Percentiles rank a stretch among this genome's conserved stretches.
phyloP scores from a whole-genome alignment of 1,139 yeast genomes.

The Kodamaea plutei region DNA sequence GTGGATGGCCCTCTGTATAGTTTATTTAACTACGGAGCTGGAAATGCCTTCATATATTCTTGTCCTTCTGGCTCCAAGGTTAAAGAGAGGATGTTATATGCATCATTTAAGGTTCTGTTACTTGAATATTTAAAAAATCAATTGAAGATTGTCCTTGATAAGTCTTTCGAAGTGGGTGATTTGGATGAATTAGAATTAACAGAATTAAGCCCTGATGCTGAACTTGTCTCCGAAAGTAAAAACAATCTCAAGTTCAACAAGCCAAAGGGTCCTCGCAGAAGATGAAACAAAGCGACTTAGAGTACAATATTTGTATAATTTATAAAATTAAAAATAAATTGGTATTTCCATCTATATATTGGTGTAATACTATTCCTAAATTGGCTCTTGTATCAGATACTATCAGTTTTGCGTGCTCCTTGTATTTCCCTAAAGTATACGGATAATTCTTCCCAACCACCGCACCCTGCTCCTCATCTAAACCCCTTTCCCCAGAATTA shows the following conservation, averaged over 20 bases:
- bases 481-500: no score
- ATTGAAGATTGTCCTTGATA: slow-evolving; percentile 26
- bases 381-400: no score
- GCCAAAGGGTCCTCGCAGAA: slow-evolving; percentile 56
- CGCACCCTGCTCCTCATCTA: no score
- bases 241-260: slow-evolving; percentile 39
- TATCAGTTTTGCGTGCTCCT: no score
- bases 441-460: no score
- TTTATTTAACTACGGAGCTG: slow-evolving; percentile 39
- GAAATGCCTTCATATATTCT: slow-evolving; percentile 63
- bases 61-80: slow-evolving; percentile 92
- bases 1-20: slow-evolving; percentile 47
- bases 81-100: slow-evolving; percentile 89
- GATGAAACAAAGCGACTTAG: no score
- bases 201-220: slow-evolving; percentile 17
- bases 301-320: no score
- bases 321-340: no score
- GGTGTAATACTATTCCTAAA: no score
- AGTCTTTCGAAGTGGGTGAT: slow-evolving; percentile 64
- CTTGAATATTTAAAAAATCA: slow-evolving; percentile 44
- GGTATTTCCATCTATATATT: no score
- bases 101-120: slow-evolving; percentile 73
- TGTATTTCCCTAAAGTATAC: no score
- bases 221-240: slow-evolving; percentile 14
- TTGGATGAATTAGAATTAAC: slow-evolving; percentile 55